Conservation (phyloP, 139 green algal genomes). For the Chlorella sp. region DNA sequence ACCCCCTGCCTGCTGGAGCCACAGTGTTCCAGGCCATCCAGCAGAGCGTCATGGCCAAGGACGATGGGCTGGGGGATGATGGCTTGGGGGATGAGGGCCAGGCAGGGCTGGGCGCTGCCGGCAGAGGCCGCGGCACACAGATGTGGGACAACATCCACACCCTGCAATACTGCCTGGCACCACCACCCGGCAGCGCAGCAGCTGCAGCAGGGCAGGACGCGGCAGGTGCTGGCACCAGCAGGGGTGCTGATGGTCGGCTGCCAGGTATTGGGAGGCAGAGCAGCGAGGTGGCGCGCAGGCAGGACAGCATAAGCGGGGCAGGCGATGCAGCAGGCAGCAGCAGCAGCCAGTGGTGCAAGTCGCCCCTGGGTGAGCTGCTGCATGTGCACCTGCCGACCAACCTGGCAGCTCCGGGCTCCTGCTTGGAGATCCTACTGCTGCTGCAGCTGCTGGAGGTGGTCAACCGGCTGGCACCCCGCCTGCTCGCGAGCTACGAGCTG, state of each 20-base stretch:
- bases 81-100: slow-evolving; percentile 24
- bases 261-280: too few species aligned
- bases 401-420: slow-evolving; percentile 1
- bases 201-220: not conserved
- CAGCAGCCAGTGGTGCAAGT: too few species aligned
- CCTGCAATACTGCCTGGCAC: slow-evolving; percentile 59
- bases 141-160: slow-evolving; percentile 87
- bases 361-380: slow-evolving; percentile 19
- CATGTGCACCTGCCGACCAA: slow-evolving; percentile 6
- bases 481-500: too few species aligned
- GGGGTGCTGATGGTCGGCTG: too few species aligned
- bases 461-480: slow-evolving; percentile 39
- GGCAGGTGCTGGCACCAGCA: too few species aligned
- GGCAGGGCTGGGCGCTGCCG: slow-evolving; percentile 4
- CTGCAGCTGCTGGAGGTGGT: slow-evolving; percentile 58
- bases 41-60: slow-evolving; percentile 9
- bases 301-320: too few species aligned
- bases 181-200: not conserved
- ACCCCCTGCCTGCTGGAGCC: slow-evolving; percentile 32
- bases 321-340: too few species aligned
- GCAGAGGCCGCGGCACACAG: slow-evolving; percentile 11
- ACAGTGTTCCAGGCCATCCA: slow-evolving; percentile 89
- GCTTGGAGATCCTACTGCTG: slow-evolving; percentile 46
- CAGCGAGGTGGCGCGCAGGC: too few species aligned
- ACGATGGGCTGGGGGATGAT: slow-evolving; percentile 11